Base-by-base conservation (phyloP, 2,329 filamentous ascomycete genomes). In the Pseudogymnoascus sp. region DNA sequence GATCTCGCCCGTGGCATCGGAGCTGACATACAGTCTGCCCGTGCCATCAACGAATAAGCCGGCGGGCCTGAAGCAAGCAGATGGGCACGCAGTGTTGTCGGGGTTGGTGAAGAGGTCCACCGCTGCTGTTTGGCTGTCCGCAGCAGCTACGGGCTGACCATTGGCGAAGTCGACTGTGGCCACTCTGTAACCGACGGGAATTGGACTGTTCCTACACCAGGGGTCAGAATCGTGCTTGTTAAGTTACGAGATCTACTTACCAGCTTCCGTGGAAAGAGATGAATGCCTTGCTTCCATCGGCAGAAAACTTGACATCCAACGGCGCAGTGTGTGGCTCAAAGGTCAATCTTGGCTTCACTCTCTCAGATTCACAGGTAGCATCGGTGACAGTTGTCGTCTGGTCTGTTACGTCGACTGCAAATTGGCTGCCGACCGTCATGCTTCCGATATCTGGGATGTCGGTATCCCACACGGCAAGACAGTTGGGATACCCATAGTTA, bases 251-350 rank as follows among this genome's bases (percentile, higher is more conserved):
- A 3, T 47, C 60, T 12, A 39, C 73, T 75, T 73, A 71, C 86
- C 87, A 90, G 71, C 83, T 87, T 12, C 88, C 88, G 71, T 90
- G 88, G 73, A 91, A 89, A 0, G 84, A 78, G 16, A 92, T 75
- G 74, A 83, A 91, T 1, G 86, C 87, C 2, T 77, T 79, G 11
- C 78, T 80, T 36, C 82, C 82, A 39, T 78, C 73, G 0, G 76
- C 68, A 64, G 82, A 78, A 75, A 92, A 92, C 63, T 84, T 83
- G 68, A 91, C 82, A 65, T 90, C 87, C 0, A 91, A 75, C 0
- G 89, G 89, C 0, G 88, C 87, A 70, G 81, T 86, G 69, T 92
- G 89, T 1, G 88, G 82, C 58, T 79, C 74, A 67, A 86, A 85
- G 0, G 82, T 83, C 28, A 91, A 74, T 1, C 83, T 63, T 64